Evolutionary conservation across 1,139 yeast genomes (phyloP), one percentile per base, ranked within the genome.

Genomic region (Taphrina flavorubra): DNA sequence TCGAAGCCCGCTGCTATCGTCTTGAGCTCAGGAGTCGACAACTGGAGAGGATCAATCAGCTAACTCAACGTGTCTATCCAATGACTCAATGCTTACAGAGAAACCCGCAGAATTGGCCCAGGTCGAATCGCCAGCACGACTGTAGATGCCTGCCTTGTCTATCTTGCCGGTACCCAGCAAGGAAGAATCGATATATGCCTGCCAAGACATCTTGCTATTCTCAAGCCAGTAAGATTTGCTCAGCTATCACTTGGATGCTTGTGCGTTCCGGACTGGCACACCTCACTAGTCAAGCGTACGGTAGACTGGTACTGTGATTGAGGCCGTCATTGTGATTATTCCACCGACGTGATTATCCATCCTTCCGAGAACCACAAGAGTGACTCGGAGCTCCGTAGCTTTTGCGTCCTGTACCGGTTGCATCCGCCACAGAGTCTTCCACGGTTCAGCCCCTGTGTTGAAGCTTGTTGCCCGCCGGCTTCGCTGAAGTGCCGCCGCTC

Each of bases 111-210:
- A 83, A 75, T 88, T 86, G 36, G 99, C 98, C 99, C 99, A 94
- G 70, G 87, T 85, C 46, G 97, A 85, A 78, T 92, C 97, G 58
- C 99, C 99, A 13, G 96, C 97, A 74, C 89, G 87, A 16, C 97
- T 92, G 81, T 89, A 92, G 75, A 94, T 86, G 65, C 96, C 95
- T 47, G 98, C 97, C 79, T 87, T 87, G 81, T 92, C 97, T 74
- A 94, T 83, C 79, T 90, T 90, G 73, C 91, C 91, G 70, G 97
- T 88, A 69, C 87, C 89, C 74, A 89, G 82, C 75, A 94, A 86
- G 40, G 70, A 68, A 80, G 92, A 92, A 79, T 94, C 98, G 71
- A 97, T 92, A 84, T 94, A 94, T 71, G 97, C 97, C 87, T 80
- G 62, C 62, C 62, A 58, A 16, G 62, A 58, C 62, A 58, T 58